These are phyloP conservation scores for Vaccinium corymbosum DNA, from an alignment of 148 eudicot genomes.

Conservation along the genomic window DNA sequence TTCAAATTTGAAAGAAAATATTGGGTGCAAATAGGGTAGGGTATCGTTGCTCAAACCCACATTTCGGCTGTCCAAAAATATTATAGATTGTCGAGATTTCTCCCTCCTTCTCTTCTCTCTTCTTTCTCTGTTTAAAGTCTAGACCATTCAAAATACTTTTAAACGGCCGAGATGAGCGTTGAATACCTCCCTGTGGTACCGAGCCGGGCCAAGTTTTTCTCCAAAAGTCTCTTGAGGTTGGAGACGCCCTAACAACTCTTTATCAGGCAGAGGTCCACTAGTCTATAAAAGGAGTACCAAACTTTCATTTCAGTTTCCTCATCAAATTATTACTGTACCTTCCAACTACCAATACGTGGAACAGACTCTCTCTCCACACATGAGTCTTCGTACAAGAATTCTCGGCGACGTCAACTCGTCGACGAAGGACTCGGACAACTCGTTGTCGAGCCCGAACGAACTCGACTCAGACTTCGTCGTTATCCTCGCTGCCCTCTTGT, in stretches of 20 bases:
- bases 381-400: constrained; percentile 22
- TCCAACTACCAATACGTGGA: background rate
- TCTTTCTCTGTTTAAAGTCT: too few relatives aligned
- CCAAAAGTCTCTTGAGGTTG: too few relatives aligned
- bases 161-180: too few relatives aligned
- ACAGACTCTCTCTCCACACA: constrained; percentile 11
- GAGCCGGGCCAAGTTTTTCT: too few relatives aligned
- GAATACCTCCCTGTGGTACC: too few relatives aligned
- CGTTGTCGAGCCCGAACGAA: background rate
- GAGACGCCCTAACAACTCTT: background rate
- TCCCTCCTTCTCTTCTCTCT: too few relatives aligned
- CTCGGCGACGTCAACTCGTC: constrained; percentile 21
- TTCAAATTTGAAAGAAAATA: too few relatives aligned
- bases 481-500: constrained; percentile 71
- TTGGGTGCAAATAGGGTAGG: too few relatives aligned
- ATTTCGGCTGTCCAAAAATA: too few relatives aligned
- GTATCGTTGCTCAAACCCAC: too few relatives aligned
- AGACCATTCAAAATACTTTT: too few relatives aligned
- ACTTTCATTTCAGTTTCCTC: background rate
- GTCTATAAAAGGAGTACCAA: background rate
- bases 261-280: background rate
- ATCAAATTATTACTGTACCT: background rate
- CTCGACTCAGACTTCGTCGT: constrained; percentile 61
- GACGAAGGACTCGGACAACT: background rate
- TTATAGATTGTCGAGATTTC: too few relatives aligned